Conservation (phyloP, 2,329 filamentous ascomycete species). For the Cladorrhinum sp. region DNA sequence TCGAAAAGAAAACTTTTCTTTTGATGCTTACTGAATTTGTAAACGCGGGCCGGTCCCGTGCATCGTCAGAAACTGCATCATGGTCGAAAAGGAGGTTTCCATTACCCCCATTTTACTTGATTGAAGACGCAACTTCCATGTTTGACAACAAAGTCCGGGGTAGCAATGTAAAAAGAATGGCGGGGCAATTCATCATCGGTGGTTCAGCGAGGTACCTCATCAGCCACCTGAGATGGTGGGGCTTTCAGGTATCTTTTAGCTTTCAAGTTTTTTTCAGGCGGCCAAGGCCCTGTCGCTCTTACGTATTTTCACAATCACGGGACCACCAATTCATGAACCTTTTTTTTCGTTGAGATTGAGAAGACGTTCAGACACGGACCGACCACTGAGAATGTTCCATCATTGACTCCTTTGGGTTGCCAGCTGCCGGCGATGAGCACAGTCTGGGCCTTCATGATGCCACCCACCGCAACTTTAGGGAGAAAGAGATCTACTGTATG, state of each 20-base stretch:
- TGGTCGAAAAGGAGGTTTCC: slow-evolving; percentile 20
- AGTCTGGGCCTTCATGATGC: slow-evolving; percentile 18
- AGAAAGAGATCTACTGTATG: slow-evolving; percentile 10
- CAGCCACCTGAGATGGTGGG: slow-evolving; percentile 15
- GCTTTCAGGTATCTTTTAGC: not conserved
- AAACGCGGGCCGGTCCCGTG: slow-evolving; percentile 21
- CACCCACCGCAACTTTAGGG: slow-evolving; percentile 16
- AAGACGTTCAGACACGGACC: not conserved
- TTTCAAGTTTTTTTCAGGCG: not conserved
- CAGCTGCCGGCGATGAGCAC: slow-evolving; percentile 15
- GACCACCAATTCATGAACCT: slow-evolving; percentile 12
- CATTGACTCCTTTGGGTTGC: not conserved
- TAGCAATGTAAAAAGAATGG: slow-evolving; percentile 28
- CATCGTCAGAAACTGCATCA: slow-evolving; percentile 20
- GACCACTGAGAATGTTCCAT: not conserved
- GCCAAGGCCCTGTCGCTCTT: slow-evolving; percentile 17
- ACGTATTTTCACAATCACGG: slow-evolving; percentile 27
- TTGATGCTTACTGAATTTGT: slow-evolving; percentile 8
- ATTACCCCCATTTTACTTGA: slow-evolving; percentile 34
- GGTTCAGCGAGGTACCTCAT: slow-evolving; percentile 2
- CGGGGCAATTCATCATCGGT: slow-evolving; percentile 21
- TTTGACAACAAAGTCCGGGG: slow-evolving; percentile 24
- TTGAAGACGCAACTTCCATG: slow-evolving; percentile 21
- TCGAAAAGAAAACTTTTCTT: too few relatives aligned
- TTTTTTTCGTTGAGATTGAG: slow-evolving; percentile 9